phyloP scores from a whole-genome alignment of 106 monocot genomes.

The Allium cepa region DNA sequence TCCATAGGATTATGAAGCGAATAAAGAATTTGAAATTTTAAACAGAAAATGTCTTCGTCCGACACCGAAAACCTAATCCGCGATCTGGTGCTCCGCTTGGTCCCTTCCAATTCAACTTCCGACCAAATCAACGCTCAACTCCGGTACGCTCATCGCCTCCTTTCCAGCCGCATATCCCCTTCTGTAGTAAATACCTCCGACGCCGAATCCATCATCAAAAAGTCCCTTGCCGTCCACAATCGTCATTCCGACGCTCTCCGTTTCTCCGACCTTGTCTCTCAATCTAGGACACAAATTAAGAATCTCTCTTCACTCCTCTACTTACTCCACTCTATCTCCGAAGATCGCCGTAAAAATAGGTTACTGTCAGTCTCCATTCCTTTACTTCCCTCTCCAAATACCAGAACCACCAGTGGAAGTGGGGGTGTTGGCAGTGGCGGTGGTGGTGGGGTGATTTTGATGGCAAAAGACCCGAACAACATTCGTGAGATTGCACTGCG shows the following conservation, averaged over 20 bases:
- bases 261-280: conserved; percentile 68
- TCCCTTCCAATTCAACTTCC: conserved; percentile 20
- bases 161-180: conserved; percentile 65
- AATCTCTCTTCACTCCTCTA: conserved; percentile 68
- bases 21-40: too few species aligned
- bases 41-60: neutral
- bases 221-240: conserved; percentile 49
- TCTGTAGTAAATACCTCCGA: conserved; percentile 46
- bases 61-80: conserved; percentile 63
- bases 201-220: conserved; percentile 86
- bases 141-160: conserved; percentile 72
- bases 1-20: too few species aligned
- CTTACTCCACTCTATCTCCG: conserved; percentile 64
- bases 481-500: conserved; percentile 79
- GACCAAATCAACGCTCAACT: conserved; percentile 21
- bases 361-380: conserved; percentile 4
- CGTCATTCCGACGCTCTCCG: conserved; percentile 66
- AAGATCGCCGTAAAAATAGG: conserved; percentile 15
- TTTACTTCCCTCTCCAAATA: conserved; percentile 22
- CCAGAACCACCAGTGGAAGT: conserved; percentile 18
- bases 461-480: conserved; percentile 86
- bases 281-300: conserved; percentile 34
- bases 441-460: conserved; percentile 46
- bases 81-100: conserved; percentile 77
- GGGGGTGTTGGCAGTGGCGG: neutral